Evolutionary conservation across 78 protist genomes (phyloP), one percentile per base, ranked within the genome.

Genomic region (Dictyostelium capitatum): DNA sequence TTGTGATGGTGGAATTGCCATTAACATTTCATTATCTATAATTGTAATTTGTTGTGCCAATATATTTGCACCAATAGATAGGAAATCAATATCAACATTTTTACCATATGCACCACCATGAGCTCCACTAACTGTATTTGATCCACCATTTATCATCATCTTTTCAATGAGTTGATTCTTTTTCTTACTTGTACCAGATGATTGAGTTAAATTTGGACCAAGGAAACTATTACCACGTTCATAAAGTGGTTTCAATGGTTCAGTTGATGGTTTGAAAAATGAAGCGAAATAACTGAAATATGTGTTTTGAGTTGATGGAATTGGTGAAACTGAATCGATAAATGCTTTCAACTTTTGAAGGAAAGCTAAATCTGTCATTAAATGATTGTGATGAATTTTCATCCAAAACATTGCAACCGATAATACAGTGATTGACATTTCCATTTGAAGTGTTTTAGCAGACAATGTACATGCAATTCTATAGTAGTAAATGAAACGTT

Each of bases 351-450:
- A 56, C 14, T 77, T 74, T 50, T 50, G 47, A 53, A 87, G 53
- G 67, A 87, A 87, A 32, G 28, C n/a, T 50, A 74, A 54, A 50
- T 87, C 93, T 1, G 85, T 51, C 23, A 65, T 37, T 50, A 87
- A 64, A 8, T 46, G 54, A 25, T 59, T 74, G 20, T 77, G 93
- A 62, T 87, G 83, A 11, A 87, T 47, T 50, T 87, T 74, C 93
- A 87, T 87, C 93, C 93, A 87, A 78, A 87, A 87, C 93, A 87
- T 87, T 15, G 79, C 93, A 3, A 87, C 93, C 0, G 80, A 64
- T 25, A 87, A 3, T 1, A 77, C 72, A 3, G 84, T 65, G 8
- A 87, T 23, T 51, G 93, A 74, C 17, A 70, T 28, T 17, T 87
- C 81, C 59, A 15, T 41, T 41, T 83, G 80, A 14, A 77, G 28